Conservation (phyloP, 2,329 filamentous ascomycete genomes). For the Penicillium brevicompactum region DNA sequence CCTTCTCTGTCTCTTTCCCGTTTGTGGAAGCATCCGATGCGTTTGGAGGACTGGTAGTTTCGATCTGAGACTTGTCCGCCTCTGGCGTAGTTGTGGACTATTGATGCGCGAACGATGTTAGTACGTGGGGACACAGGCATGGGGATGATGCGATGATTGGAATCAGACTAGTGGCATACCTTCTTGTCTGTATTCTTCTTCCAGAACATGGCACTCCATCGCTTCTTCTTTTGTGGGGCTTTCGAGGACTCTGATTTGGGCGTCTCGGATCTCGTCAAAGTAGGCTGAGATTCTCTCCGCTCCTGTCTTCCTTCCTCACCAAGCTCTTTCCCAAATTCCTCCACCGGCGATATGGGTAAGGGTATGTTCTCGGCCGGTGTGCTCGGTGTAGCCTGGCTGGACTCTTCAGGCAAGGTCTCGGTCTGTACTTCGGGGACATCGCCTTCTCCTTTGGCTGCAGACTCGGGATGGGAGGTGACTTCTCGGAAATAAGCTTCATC, state of each 20-base stretch:
- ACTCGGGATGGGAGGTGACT: conserved; percentile 50
- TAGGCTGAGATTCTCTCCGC: conserved; percentile 24
- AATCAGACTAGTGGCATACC: conserved; percentile 15
- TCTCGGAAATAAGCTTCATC: conserved; percentile 60
- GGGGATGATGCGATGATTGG: not conserved
- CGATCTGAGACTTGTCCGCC: conserved; percentile 3
- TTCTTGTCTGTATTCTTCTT: conserved; percentile 41
- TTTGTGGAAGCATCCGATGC: conserved; percentile 28
- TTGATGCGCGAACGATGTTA: not conserved
- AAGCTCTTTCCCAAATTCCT: conserved; percentile 40
- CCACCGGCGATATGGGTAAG: conserved; percentile 53
- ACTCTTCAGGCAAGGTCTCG: not conserved
- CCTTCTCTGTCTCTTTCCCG: conserved; percentile 50
- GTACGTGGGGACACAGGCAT: not conserved
- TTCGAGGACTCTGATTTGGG: conserved; percentile 20
- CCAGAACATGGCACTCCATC: conserved; percentile 44
- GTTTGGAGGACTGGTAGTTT: conserved; percentile 3
- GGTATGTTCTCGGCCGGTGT: conserved; percentile 52
- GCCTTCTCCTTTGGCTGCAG: conserved; percentile 4
- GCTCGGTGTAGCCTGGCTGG: conserved; percentile 30
- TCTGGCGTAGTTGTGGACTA: conserved; percentile 9
- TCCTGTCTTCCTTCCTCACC: conserved; percentile 38
- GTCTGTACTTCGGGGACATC: conserved; percentile 3
- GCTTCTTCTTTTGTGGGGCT: conserved; percentile 33
- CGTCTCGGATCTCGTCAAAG: conserved; percentile 17